Evolutionary conservation across 75 land plant species (phyloP).

Genomic region (Cryptomeria japonica): DNA sequence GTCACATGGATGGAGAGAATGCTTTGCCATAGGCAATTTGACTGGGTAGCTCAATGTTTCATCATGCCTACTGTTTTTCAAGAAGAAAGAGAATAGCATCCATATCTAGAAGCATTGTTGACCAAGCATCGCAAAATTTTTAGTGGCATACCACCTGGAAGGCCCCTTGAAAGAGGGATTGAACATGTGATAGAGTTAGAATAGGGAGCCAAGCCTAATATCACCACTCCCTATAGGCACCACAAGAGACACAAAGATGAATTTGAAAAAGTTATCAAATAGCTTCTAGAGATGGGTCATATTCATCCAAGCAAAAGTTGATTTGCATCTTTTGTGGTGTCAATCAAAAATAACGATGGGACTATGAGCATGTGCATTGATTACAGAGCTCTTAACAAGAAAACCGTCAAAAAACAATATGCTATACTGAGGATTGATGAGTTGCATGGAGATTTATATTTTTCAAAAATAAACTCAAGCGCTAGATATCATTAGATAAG

Average conservation of each 20-base stretch:
- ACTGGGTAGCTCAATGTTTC: too few species aligned
- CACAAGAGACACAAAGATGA: background rate
- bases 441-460: too few species aligned
- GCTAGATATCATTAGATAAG: too few species aligned
- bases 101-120: too few species aligned
- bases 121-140: background rate
- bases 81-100: too few species aligned
- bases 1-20: background rate
- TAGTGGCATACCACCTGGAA: background rate
- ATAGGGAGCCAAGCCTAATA: background rate
- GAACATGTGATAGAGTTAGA: background rate
- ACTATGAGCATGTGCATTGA: background rate
- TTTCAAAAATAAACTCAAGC: too few species aligned
- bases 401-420: background rate
- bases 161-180: background rate
- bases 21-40: background rate
- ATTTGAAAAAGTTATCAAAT: background rate
- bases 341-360: background rate
- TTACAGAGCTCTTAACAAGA: background rate
- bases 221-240: background rate
- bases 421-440: background rate
- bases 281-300: background rate
- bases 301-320: background rate
- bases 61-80: too few species aligned
- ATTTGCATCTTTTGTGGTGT: background rate